phyloP scores from a whole-genome alignment of 495 filamentous ascomycete species.

The Penicilliopsis zonata region DNA sequence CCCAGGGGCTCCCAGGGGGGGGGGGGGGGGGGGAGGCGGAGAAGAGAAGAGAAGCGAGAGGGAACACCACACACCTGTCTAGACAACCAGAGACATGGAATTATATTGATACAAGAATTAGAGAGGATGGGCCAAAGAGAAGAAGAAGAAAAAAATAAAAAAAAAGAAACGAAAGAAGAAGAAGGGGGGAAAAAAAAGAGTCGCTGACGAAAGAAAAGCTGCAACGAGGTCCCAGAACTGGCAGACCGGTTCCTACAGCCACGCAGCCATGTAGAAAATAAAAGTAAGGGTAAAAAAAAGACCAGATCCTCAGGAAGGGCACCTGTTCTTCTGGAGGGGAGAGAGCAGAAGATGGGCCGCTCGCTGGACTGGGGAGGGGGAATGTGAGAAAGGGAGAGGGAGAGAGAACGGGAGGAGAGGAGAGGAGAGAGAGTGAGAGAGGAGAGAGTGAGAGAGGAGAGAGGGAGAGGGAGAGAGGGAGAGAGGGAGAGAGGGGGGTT shows the following conservation, averaged over 20 bases:
- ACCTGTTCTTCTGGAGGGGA: not conserved
- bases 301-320: slow-evolving; percentile 1
- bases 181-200: slow-evolving; percentile 9
- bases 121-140: slow-evolving; percentile 6
- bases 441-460: slow-evolving; percentile 7
- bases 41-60: slow-evolving; percentile 8
- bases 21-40: slow-evolving; percentile 7
- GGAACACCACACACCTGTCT: slow-evolving; percentile 17
- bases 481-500: slow-evolving; percentile 4
- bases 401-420: slow-evolving; percentile 5
- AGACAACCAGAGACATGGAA: slow-evolving; percentile 20
- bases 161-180: slow-evolving; percentile 24
- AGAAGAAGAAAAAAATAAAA: slow-evolving; percentile 9
- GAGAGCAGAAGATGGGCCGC: slow-evolving; percentile 1
- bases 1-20: too few species aligned
- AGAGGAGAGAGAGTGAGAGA: slow-evolving; percentile 6
- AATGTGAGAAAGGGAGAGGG: slow-evolving; percentile 3
- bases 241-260: slow-evolving; percentile 17
- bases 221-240: slow-evolving; percentile 16
- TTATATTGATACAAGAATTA: slow-evolving; percentile 29
- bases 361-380: not conserved
- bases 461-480: slow-evolving; percentile 8
- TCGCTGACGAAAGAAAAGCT: slow-evolving; percentile 10
- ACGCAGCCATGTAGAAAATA: slow-evolving; percentile 28
- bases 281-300: slow-evolving; percentile 2